Evolutionary conservation across 768 basidiomycete species (phyloP).

Genomic region (Phanerochaete sordida): DNA sequence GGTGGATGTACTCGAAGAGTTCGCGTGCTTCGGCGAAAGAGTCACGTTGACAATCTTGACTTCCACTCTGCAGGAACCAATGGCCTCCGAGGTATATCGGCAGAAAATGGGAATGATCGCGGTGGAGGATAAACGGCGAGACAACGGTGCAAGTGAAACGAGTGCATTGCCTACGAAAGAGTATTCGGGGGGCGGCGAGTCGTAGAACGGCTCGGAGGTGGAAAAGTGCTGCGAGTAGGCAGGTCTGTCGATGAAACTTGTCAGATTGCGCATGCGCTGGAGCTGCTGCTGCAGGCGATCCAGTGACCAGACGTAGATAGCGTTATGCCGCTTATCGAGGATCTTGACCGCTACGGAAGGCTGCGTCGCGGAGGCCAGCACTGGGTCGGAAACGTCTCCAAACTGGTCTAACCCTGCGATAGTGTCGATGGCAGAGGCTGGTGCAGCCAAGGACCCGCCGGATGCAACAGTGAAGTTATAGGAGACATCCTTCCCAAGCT

Average conservation of each 20-base stretch:
- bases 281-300: constrained; percentile 86
- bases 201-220: constrained; percentile 89
- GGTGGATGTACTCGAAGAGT: constrained; percentile 63
- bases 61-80: constrained; percentile 88
- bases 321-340: constrained; percentile 80
- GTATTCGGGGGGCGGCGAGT: constrained; percentile 81
- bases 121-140: constrained; percentile 67
- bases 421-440: constrained; percentile 79
- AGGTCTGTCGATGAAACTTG: constrained; percentile 86
- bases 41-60: constrained; percentile 77
- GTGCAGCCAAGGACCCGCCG: constrained; percentile 72
- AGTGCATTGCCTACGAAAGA: constrained; percentile 91
- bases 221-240: constrained; percentile 94
- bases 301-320: constrained; percentile 90
- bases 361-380: constrained; percentile 67
- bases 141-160: constrained; percentile 78
- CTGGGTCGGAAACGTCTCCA: constrained; percentile 87
- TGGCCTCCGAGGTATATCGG: constrained; percentile 91
- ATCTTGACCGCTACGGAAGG: constrained; percentile 90
- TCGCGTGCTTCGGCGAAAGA: constrained; percentile 53
- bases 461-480: constrained; percentile 95
- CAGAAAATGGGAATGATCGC: constrained; percentile 89
- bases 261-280: constrained; percentile 90
- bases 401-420: constrained; percentile 88
- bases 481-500: constrained; percentile 79